phyloP scores from a whole-genome alignment of 805 yeast species.

The Jamesozyma lodderae region DNA sequence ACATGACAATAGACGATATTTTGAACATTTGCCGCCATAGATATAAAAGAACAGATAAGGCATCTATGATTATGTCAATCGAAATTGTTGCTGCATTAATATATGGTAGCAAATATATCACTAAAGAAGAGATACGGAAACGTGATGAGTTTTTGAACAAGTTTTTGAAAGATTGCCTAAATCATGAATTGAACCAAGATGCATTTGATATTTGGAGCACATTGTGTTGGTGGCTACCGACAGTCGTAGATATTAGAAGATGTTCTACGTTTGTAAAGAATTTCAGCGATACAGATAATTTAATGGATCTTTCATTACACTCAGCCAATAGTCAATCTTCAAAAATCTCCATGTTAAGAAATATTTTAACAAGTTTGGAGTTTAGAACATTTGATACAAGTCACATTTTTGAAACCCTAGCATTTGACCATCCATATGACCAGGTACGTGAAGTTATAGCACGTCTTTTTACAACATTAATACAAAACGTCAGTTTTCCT shows the following conservation, averaged over 20 bases:
- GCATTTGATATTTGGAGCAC: slow-evolving; percentile 66
- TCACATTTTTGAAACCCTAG: slow-evolving; percentile 34
- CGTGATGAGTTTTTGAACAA: slow-evolving; percentile 41
- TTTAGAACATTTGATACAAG: slow-evolving; percentile 50
- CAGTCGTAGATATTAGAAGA: slow-evolving; percentile 59
- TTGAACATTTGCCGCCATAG: slow-evolving; percentile 39
- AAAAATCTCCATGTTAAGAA: slow-evolving; percentile 41
- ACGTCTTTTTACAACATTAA: slow-evolving; percentile 35
- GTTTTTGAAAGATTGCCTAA: slow-evolving; percentile 40
- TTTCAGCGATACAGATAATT: slow-evolving; percentile 36
- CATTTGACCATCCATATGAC: slow-evolving; percentile 55
- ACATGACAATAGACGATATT: slow-evolving; percentile 43
- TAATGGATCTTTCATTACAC: slow-evolving; percentile 41
- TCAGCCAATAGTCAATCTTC: slow-evolving; percentile 61
- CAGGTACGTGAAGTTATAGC: slow-evolving; percentile 66
- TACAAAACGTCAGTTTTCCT: slow-evolving; percentile 22
- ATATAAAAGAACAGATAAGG: slow-evolving; percentile 60
- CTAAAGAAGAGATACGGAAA: slow-evolving; percentile 23
- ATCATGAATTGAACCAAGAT: slow-evolving; percentile 62
- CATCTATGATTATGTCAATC: slow-evolving; percentile 63
- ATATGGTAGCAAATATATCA: slow-evolving; percentile 38
- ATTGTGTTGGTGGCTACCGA: slow-evolving; percentile 64
- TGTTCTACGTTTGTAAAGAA: slow-evolving; percentile 41
- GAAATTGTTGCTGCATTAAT: slow-evolving; percentile 64
- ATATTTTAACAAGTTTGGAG: slow-evolving; percentile 40